Evolutionary conservation across 768 basidiomycete species (phyloP).

Genomic region (Aureoboletus auriporus): DNA sequence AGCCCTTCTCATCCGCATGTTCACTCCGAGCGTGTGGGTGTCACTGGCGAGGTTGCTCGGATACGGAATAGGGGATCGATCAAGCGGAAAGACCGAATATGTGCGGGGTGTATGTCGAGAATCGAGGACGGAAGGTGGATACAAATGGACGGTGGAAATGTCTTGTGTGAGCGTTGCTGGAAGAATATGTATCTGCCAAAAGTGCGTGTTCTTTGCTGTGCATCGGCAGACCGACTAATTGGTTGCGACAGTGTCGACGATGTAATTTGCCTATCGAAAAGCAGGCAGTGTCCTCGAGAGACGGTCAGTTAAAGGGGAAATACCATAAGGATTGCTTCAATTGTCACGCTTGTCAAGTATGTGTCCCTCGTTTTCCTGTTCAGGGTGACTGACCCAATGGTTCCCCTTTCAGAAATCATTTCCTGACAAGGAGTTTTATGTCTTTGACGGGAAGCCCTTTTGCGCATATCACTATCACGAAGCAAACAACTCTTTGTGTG

Average conservation of each 20-base stretch:
- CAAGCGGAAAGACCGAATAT: constrained; percentile 41
- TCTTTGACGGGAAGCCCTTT: constrained; percentile 84
- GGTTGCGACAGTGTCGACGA: constrained; percentile 65
- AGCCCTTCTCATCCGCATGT: constrained; percentile 38
- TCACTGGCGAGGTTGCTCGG: constrained; percentile 25
- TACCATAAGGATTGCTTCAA: constrained; percentile 92
- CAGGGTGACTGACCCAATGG: constrained; percentile 1
- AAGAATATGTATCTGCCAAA: constrained; percentile 95
- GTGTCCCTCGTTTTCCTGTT: constrained; percentile 15
- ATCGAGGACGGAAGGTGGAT: constrained; percentile 86
- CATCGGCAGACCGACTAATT: constrained; percentile 1
- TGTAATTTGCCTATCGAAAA: constrained; percentile 87
- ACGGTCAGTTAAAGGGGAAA: constrained; percentile 94
- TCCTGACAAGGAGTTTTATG: constrained; percentile 89
- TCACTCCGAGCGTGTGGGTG: constrained; percentile 25
- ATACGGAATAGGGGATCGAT: constrained; percentile 30
- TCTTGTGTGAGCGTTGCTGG: constrained; percentile 90
- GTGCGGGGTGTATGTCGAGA: constrained; percentile 61
- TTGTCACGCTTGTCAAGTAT: constrained; percentile 76
- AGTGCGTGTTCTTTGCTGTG: constrained; percentile 37
- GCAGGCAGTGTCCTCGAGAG: constrained; percentile 84
- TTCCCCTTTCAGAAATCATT: constrained; percentile 64
- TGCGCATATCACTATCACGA: constrained; percentile 94
- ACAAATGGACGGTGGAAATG: constrained; percentile 64
- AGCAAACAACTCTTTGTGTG: constrained; percentile 84